A percentile compares a stretch with the other conserved stretches of the same genome.
These are phyloP conservation scores for Colletotrichum zoysiae DNA, from an alignment of 2,329 filamentous ascomycete genomes.

Conservation along the genomic window DNA sequence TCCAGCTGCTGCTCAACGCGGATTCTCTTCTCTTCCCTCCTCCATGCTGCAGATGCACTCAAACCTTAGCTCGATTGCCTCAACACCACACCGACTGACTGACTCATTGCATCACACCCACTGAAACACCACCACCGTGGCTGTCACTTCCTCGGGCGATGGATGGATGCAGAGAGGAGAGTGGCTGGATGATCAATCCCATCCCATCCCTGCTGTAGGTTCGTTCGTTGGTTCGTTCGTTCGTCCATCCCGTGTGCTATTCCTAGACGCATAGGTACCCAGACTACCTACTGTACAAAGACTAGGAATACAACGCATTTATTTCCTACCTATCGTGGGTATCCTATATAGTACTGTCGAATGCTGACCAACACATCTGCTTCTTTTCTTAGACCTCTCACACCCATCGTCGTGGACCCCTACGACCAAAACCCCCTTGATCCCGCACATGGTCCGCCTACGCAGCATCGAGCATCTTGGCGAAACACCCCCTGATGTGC, in stretches of 20 bases:
- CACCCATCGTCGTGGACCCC: slow-evolving; percentile 36
- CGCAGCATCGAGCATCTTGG: slow-evolving; percentile 2
- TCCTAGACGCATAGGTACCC: too few species aligned
- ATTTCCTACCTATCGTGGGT: too few species aligned
- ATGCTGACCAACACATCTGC: slow-evolving; percentile 11
- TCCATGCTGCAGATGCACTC: background rate
- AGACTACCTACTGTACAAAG: too few species aligned
- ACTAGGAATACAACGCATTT: too few species aligned
- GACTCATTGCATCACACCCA: background rate
- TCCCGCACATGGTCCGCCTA: slow-evolving; percentile 6
- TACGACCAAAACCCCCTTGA: slow-evolving; percentile 17
- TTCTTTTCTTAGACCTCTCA: slow-evolving; percentile 38
- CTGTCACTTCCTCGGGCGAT: background rate
- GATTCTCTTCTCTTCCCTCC: background rate
- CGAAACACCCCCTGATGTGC: slow-evolving; percentile 13
- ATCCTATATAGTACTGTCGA: background rate
- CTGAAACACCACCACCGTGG: background rate
- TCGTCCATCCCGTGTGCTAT: too few species aligned
- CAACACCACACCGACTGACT: slow-evolving; percentile 8
- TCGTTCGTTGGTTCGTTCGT: too few species aligned
- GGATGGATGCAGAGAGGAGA: background rate
- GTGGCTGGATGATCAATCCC: background rate
- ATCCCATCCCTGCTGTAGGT: too few species aligned
- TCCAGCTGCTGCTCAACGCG: too few species aligned
- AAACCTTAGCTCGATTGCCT: background rate